Percentiles rank a stretch among this genome's conserved stretches.
phyloP scores from a whole-genome alignment of 2,329 filamentous ascomycete genomes.

The Diaporthe sp. region DNA sequence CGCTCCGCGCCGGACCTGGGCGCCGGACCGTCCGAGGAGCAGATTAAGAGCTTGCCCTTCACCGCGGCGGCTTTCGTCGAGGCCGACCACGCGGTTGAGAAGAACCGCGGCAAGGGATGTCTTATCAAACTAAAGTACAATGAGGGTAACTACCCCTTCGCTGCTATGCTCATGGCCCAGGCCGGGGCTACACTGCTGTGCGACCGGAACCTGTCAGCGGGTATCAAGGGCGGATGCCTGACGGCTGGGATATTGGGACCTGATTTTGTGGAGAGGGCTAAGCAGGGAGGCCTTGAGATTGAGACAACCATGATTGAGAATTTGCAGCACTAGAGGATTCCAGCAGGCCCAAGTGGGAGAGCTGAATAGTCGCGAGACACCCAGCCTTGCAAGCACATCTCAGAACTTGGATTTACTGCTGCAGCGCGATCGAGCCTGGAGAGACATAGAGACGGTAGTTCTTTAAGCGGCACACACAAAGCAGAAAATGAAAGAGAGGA shows the following conservation, averaged over 20 bases:
- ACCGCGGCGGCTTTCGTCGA: slow-evolving; percentile 38
- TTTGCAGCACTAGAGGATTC: not conserved
- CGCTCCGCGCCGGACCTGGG: slow-evolving; percentile 36
- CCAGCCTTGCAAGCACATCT: no score
- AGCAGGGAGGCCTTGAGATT: slow-evolving; percentile 23
- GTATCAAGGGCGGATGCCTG: slow-evolving; percentile 34
- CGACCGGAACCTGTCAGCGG: slow-evolving; percentile 35
- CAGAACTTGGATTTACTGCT: no score
- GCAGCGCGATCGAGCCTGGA: no score
- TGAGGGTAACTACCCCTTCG: slow-evolving; percentile 18
- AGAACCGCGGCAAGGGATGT: slow-evolving; percentile 19
- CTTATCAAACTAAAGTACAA: slow-evolving; percentile 27
- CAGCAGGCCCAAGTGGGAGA: no score
- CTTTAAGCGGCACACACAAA: no score
- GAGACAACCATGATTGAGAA: slow-evolving; percentile 28
- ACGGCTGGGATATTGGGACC: slow-evolving; percentile 12
- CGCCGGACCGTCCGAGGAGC: slow-evolving; percentile 37
- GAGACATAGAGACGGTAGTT: no score
- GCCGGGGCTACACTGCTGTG: slow-evolving; percentile 35
- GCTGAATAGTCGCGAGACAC: no score
- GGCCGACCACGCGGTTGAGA: slow-evolving; percentile 29
- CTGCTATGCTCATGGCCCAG: slow-evolving; percentile 31
- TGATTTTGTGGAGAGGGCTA: slow-evolving; percentile 15
- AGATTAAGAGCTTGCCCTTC: slow-evolving; percentile 39
- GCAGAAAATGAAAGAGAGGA: no score